Base-by-base conservation (phyloP, 2,329 filamentous ascomycete species). In the Penicillium decumbens region DNA sequence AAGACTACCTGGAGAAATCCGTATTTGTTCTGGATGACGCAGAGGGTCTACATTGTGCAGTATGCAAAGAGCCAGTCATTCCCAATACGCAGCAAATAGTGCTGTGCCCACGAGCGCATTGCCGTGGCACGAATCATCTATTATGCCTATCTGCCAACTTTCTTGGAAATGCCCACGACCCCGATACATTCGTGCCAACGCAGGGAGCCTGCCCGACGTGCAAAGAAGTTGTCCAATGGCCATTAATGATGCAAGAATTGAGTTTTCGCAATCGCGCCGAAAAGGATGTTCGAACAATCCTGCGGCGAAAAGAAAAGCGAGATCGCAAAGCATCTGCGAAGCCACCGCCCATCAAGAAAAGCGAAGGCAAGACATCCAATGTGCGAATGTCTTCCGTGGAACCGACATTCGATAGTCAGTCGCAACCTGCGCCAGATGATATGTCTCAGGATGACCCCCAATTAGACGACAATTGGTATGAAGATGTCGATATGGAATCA, bases 221-320 rank as follows among this genome's bases (percentile, higher is more conserved):
- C 64, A 70, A 76, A 1, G 74, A 75, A 0, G 68, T 75, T 4
- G 71, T 90, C 1, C 67, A 76, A 43, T 97, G 92, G 92, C 75
- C 77, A 0, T 80, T 87, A 41, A 81, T 96, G 72, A 86, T 95
- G 73, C 91, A 84, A 64, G 91, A 95, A 65, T 70, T 95, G 59
- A 93, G 80, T 43, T 71, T 95, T 42, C 79, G 92, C 28, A 75
- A 81, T 30, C 79, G 88, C 23, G 90, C 86, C 0, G 70, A 78
- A 47, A 85, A 86, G 49, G 85, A 90, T 56, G 73, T 91, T 1
- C 79, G 83, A 35, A 42, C 45, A 15, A 82, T 82, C 57, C 61
- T 95, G 24, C 76, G 89, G 58, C 88, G 82, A 65, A 72, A 72
- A 50, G 75, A 71, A 51, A 71, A 67, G 55, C 55, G 53, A n/a